Base-by-base conservation (phyloP, 2,329 filamentous ascomycete genomes). In the Trichoderma citrinoviride region DNA sequence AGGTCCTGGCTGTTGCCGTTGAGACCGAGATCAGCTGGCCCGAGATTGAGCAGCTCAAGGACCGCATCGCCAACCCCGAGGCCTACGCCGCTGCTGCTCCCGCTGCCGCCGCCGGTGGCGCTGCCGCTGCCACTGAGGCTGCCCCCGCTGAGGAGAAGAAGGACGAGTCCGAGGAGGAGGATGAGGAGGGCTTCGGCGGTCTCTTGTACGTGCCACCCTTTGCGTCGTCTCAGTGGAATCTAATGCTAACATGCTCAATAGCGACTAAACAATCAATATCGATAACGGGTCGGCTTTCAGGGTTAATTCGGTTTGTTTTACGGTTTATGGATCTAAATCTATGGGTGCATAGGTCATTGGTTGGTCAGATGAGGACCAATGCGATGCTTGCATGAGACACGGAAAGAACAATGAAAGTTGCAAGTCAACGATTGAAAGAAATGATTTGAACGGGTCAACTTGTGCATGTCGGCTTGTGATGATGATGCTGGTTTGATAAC, bases 21-120 rank as follows among this genome's bases (percentile, higher is more conserved):
- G 87, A 89, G 82, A 97, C 92, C 74, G 93, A 96, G 72, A 90
- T 90, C 86, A 90, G 88, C 82, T 99, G 95, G 94, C 89, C 93
- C 75, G 92, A 92, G 82, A 97, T 99, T 77, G 89, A 96, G 77
- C 87, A 97, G 83, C 90, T 99, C 84, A 99, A 99, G 91, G 95
- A 99, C 85, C 93, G 95, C 80, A 97, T 99, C 76, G 92, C 92
- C 83, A 98, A 99, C 88, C 96, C 96, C 73, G 95, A 99, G 64
- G 92, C 92, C 64, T 99, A 98, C 80, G 95, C 94, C 70, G 79
- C 92, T 55, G 84, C 93, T 71, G 92, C 90, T 71, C 92, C 94
- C 66, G 87, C 78, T 70, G 90, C 88, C 65, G 83, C 83, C 66
- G 82, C 86, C 64, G 83, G 82, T 67, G 81, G 80, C 68, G 80